Base-by-base conservation (phyloP, 1,139 yeast genomes). In the Pneumocystis wakefieldiae region DNA sequence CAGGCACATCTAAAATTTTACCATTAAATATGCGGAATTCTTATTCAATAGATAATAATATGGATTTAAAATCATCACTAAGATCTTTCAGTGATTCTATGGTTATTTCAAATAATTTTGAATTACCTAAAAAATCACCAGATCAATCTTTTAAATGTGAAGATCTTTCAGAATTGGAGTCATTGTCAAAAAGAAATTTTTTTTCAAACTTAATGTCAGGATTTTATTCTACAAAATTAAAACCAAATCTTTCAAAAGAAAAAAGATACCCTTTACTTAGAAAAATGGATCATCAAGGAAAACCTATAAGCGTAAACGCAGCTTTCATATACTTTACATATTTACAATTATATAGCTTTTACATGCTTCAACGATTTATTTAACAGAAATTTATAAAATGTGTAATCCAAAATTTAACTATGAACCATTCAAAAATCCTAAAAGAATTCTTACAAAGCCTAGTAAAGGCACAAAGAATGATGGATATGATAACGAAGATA, bases 361-460 rank as follows among this genome's bases (percentile, higher is more conserved):
- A 28, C 80, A 82, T 65, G 96, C 96, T 0, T 76, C 91, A 66
- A 87, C 97, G 0, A 81, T 84, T 3, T 84, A 87, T 65, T 76
- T 92, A 60, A 81, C 92, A 4, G 84, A 91, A 37, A 85, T 97
- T 0, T 92, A 87, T 72, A 78, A 87, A 24, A 81, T 92, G 64
- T 92, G 97, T 74, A 89, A 90, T 66, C 91, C 97, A 0, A 83
- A 83, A 61, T 94, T 90, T 75, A 85, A 85, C 67, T 94, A 92
- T 73, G 86, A 86, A 68, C 82, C 89, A 36, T 81, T 91, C 8
- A 85, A 89, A 66, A 92, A 94, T 71, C 98, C 98, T 1, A 83
- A 89, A 66, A 77, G 98, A 64, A 96, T 90, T 2, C 77, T 92
- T 63, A 94, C 98, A 0, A 92, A 92, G 72, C 97, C 97, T 1